Evolutionary conservation across 1,284 basidiomycete species (phyloP).

Genomic region (Ceratobasidium sp.): DNA sequence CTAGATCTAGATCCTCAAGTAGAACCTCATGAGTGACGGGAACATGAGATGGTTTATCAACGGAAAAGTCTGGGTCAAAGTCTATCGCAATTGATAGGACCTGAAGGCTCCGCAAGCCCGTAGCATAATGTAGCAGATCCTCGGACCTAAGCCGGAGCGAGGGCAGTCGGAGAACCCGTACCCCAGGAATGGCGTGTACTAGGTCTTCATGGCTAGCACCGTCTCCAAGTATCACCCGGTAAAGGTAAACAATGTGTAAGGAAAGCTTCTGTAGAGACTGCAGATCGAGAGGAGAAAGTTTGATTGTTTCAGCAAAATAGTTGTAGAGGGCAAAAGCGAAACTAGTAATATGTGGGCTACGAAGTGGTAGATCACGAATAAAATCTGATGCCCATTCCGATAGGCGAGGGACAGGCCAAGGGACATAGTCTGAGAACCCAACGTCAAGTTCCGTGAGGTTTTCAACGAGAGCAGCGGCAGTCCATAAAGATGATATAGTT

Average conservation of each 20-base stretch:
- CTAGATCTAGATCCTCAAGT: not conserved
- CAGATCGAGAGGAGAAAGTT: not conserved
- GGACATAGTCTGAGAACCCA: not conserved
- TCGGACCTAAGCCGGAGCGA: not conserved
- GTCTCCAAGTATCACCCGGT: not conserved
- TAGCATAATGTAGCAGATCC: constrained; percentile 13
- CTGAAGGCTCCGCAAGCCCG: not conserved
- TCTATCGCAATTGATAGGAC: not conserved
- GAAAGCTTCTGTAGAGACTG: not conserved
- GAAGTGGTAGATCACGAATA: not conserved
- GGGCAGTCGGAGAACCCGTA: not conserved
- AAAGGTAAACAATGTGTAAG: not conserved
- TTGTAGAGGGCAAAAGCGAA: not conserved
- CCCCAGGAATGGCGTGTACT: not conserved
- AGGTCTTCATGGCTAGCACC: constrained; percentile 4
- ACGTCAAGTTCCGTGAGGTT: not conserved
- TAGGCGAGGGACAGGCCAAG: not conserved
- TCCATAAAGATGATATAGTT: constrained; percentile 2
- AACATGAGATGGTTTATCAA: not conserved
- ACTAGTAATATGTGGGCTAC: not conserved
- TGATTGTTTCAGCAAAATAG: not conserved
- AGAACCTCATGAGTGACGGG: not conserved
- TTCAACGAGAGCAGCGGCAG: not conserved
- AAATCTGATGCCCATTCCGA: not conserved
- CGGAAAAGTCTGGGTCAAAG: not conserved